Conservation (phyloP, 2,329 filamentous ascomycete genomes). For the Hypomyces rosellus region DNA sequence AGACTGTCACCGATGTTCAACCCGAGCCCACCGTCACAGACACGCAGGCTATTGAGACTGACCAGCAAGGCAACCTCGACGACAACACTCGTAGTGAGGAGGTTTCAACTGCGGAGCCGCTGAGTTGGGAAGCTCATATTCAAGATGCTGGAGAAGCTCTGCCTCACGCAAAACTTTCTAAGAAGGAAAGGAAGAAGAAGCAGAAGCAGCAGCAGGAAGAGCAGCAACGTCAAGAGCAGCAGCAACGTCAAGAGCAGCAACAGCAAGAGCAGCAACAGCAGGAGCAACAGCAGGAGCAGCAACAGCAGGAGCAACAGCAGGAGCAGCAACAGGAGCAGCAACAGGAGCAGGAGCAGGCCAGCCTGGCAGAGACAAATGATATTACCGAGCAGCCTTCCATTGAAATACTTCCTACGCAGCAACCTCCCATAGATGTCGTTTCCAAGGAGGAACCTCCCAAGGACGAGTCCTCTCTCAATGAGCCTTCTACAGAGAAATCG, state of each 20-base stretch:
- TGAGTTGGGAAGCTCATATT: neutral
- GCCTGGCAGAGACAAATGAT: neutral
- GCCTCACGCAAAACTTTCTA: conserved; percentile 6
- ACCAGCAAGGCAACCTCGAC: neutral
- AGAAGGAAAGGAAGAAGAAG: conserved; percentile 16
- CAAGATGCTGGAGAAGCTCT: neutral
- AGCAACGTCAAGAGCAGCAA: neutral
- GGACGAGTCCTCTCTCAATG: too few relatives aligned
- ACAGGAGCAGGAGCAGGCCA: neutral
- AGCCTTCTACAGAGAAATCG: too few relatives aligned
- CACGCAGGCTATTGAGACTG: neutral
- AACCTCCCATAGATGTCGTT: too few relatives aligned
- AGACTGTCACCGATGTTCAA: neutral
- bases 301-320: neutral
- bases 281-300: conserved; percentile 7
- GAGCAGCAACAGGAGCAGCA: neutral
- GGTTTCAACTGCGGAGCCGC: neutral
- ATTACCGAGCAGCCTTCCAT: too few relatives aligned
- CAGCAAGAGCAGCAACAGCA: neutral
- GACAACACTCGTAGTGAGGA: neutral
- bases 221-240: too few relatives aligned
- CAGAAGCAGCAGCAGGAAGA: conserved; percentile 9
- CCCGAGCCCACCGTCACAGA: neutral
- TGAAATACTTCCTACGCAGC: neutral
- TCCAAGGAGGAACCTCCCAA: neutral